These are phyloP conservation scores for Hylodesmum podocarpum DNA, from an alignment of 306 rosid genomes.

Conservation along the genomic window DNA sequence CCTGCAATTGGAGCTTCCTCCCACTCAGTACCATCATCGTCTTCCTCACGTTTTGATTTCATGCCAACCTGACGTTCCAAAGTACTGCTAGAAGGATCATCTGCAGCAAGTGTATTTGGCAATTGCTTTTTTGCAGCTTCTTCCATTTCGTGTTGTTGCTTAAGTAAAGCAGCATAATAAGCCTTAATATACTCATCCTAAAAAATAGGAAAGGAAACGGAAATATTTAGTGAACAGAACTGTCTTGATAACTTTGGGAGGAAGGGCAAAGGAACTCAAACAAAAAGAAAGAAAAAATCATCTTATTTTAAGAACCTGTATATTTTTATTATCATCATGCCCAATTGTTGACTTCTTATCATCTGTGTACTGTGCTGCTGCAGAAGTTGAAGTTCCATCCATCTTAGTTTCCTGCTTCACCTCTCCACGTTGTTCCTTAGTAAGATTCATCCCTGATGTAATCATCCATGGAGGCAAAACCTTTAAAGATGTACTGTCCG, in stretches of 20 bases:
- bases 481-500: conserved; percentile 52
- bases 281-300: conserved; percentile 6
- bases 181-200: conserved; percentile 91
- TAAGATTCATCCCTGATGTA: conserved; percentile 85
- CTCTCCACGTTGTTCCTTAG: conserved; percentile 93
- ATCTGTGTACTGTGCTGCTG: conserved; percentile 47
- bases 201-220: conserved; percentile 25
- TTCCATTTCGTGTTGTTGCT: conserved; percentile 69
- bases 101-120: conserved; percentile 24
- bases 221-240: neutral
- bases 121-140: conserved; percentile 55
- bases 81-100: conserved; percentile 43
- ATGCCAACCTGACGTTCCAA: conserved; percentile 64
- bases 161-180: conserved; percentile 76
- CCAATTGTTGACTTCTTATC: conserved; percentile 64
- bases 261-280: conserved; percentile 12
- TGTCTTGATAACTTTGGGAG: neutral
- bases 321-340: conserved; percentile 49
- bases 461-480: conserved; percentile 99
- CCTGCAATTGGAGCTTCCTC: conserved; percentile 78
- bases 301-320: conserved; percentile 53
- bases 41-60: conserved; percentile 67
- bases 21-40: conserved; percentile 73
- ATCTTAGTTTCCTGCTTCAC: conserved; percentile 65
- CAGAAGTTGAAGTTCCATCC: conserved; percentile 60